These are phyloP conservation scores for Senecio squalidus DNA, from an alignment of 140 eudicot genomes.

Conservation along the genomic window DNA sequence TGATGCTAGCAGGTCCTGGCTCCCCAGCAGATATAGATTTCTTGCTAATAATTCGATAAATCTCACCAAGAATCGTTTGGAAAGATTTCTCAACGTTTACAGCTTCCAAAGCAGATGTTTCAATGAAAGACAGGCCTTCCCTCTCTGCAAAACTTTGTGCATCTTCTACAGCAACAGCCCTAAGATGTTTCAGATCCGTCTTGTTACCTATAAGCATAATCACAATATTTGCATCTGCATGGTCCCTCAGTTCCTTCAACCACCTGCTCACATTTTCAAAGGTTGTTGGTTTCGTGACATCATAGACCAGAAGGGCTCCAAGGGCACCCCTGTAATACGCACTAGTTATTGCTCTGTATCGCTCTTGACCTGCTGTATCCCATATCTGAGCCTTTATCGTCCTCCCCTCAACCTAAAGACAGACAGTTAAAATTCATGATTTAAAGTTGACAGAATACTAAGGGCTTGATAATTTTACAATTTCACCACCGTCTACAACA, in stretches of 20 bases:
- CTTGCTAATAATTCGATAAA: slow-evolving; percentile 85
- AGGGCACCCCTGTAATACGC: slow-evolving; percentile 97
- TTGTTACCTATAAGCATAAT: slow-evolving; percentile 96
- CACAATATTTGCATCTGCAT: slow-evolving; percentile 92
- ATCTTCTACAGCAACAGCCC: slow-evolving; percentile 96
- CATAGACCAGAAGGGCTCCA: slow-evolving; percentile 91
- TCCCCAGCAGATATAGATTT: slow-evolving; percentile 65
- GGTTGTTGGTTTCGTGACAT: slow-evolving; percentile 85
- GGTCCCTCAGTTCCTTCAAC: slow-evolving; percentile 94
- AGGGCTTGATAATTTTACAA: background rate
- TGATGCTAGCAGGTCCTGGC: slow-evolving; percentile 49
- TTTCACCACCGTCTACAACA: background rate
- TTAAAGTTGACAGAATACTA: slow-evolving; percentile 1
- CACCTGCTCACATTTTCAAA: slow-evolving; percentile 93
- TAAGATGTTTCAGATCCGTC: slow-evolving; percentile 91
- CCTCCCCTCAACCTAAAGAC: slow-evolving; percentile 82
- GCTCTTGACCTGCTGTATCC: slow-evolving; percentile 99
- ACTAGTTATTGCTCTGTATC: slow-evolving; percentile 96
- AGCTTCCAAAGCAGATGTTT: slow-evolving; percentile 94
- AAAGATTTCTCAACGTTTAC: slow-evolving; percentile 85
- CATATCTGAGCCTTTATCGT: slow-evolving; percentile 96
- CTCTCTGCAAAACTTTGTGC: slow-evolving; percentile 92
- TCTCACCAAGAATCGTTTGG: slow-evolving; percentile 86
- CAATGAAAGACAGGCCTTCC: slow-evolving; percentile 89
- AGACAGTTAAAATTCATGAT: background rate